Base-by-base conservation (phyloP, 2,329 filamentous ascomycete species). In the Chalaropsis thielavioides region DNA sequence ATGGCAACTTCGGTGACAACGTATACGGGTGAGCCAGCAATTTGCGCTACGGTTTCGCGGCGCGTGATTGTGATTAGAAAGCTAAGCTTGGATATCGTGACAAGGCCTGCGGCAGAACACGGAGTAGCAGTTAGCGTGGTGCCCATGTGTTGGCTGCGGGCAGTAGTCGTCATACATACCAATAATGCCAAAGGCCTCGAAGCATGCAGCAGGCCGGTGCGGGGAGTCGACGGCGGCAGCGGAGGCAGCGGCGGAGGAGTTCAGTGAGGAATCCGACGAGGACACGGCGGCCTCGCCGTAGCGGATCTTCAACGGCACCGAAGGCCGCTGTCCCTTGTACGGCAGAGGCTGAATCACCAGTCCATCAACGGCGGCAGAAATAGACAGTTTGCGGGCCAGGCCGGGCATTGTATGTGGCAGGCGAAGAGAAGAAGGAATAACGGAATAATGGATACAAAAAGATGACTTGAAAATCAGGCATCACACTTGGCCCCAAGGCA, bases 1-100 rank as follows among this genome's bases (percentile, higher is more conserved):
- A 97, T 78, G 6, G 90, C 87, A 40, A 97, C 89, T 70, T 95
- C 90, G 54, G 88, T 94, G 67, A 96, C 84, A 46, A 90, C 86
- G 74, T 95, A 99, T 64, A 97, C 79, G 0, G 92, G 87, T 64
- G 83, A 86, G 5, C 90, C 90, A 69, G 86, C 85, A 61, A 97
- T 85, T 69, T 92, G 87, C 2, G 94, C 94, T 61, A 97, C 91
- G 73, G 95, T 89, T 71, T 95, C 83, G 59, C 92, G 88, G 66
- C 85, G 83, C 24, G 87, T 91, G 71, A 99, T 95, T 11, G 90
- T 87, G 66, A 99, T 83, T 6, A 99, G 82, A 74, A 92, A 97
- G 68, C 85, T 89, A 35, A 86, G 82, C 44, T 85, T 88, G 24
- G 91, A 89, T 67, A 97, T 83, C 43, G 86, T 90, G 56, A 99